A percentile compares a stretch with the other conserved stretches of the same genome.
Conservation (phyloP, 768 basidiomycete species). For the Suillus bovinus region DNA sequence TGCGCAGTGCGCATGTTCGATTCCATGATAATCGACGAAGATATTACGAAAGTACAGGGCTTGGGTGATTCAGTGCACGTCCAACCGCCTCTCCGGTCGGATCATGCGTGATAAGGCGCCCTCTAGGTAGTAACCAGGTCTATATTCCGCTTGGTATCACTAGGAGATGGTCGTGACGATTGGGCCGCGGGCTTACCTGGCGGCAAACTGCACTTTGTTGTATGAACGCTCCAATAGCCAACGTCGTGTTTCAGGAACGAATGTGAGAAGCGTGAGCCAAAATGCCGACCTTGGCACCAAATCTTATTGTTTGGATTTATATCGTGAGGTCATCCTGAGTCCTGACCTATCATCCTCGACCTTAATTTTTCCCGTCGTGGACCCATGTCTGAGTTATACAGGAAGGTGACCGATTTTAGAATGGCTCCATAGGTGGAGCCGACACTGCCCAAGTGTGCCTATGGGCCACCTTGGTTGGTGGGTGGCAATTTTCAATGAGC, state of each 20-base stretch:
- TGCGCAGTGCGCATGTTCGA: not conserved
- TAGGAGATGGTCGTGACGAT: not conserved
- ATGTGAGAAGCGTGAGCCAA: not conserved
- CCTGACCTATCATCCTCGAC: not conserved
- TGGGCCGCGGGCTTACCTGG: not conserved
- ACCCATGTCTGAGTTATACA: not conserved
- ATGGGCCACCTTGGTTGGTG: not conserved
- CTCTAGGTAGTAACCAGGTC: not conserved
- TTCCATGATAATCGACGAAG: not conserved
- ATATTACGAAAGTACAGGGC: not conserved
- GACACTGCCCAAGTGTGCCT: not conserved
- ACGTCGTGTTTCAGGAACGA: not conserved
- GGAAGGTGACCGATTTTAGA: not conserved
- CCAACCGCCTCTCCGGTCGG: not conserved
- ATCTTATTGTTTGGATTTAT: not conserved
- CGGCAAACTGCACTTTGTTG: not conserved
- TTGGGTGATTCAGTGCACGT: not conserved
- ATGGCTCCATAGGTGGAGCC: not conserved
- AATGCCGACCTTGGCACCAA: not conserved
- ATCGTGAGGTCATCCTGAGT: not conserved
- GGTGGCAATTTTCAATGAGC: not conserved
- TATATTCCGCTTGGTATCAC: not conserved
- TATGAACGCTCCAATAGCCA: not conserved
- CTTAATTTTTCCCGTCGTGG: not conserved
- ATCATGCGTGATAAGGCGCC: not conserved